phyloP scores from a whole-genome alignment of 2,329 filamentous ascomycete genomes.

The Trichophyton simii region DNA sequence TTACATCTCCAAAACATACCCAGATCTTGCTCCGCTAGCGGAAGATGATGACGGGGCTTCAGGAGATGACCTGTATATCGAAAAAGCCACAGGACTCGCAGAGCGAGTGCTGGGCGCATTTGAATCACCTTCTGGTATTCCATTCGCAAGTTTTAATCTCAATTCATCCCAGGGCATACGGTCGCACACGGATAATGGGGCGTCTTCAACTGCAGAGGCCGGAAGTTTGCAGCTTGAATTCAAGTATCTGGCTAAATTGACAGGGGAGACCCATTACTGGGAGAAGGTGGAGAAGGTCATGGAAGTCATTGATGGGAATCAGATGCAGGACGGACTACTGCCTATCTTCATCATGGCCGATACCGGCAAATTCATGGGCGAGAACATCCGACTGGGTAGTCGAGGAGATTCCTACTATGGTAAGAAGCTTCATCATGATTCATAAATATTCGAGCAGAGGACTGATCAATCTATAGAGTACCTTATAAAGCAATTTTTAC shows the following conservation, averaged over 20 bases:
- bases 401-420: slow-evolving; percentile 92
- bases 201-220: slow-evolving; percentile 87
- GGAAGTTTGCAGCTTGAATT: slow-evolving; percentile 89
- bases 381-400: slow-evolving; percentile 83
- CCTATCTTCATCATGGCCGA: slow-evolving; percentile 83
- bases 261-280: slow-evolving; percentile 87
- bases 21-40: slow-evolving; percentile 60
- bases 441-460: background rate
- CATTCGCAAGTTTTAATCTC: slow-evolving; percentile 81
- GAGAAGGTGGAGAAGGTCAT: slow-evolving; percentile 84
- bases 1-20: slow-evolving; percentile 77
- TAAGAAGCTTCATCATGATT: slow-evolving; percentile 15
- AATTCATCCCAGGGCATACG: slow-evolving; percentile 61
- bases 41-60: slow-evolving; percentile 59
- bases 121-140: slow-evolving; percentile 73
- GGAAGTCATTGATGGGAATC: slow-evolving; percentile 74
- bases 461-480: slow-evolving; percentile 49
- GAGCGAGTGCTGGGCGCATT: slow-evolving; percentile 80
- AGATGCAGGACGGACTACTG: slow-evolving; percentile 65
- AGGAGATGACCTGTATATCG: slow-evolving; percentile 84
- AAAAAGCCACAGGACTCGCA: slow-evolving; percentile 87
- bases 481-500: slow-evolving; percentile 93
- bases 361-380: slow-evolving; percentile 63
- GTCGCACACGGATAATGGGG: slow-evolving; percentile 73
- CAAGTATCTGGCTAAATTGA: slow-evolving; percentile 91